Evolutionary conservation across 768 basidiomycete genomes (phyloP), one percentile per base, ranked within the genome.

Genomic region (Boletus pseudopeckii): DNA sequence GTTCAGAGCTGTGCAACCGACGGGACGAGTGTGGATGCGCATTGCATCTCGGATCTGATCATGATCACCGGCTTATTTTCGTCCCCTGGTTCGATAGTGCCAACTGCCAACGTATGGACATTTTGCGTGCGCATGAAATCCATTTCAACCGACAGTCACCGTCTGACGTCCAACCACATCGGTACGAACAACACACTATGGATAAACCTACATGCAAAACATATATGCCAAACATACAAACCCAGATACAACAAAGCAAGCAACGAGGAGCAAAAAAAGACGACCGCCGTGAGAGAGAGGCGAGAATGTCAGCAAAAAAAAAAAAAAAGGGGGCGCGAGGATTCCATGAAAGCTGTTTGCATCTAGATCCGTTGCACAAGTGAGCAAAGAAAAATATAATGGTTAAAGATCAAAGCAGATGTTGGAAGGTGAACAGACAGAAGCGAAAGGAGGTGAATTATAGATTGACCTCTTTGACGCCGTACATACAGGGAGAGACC

Each of bases 351-450:
- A 14, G 38, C 8, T 17, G 43, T 37, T 37, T 48, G 43, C 46
- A 48, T 62, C 61, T 55, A 62, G 28, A 55, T 60, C 57, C 61
- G 33, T 45, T 47, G 38, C 46, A 49, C 39, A 22, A 32, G 33
- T 40, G 34, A 32, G 30, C 13, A 3, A 22, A n/a, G 45, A 48
- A 43, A 28, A 34, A 46, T 22, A 61, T 36, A 13, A 14, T 22
- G 40, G 42, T n/a, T 33, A 37, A 38, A 11, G 47, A 52, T 50
- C 36, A 46, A 48, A 22, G 15, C 10, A n/a, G 10, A 30, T n/a
- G 15, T 18, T 40, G n/a, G 39, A 10, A 26, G 22, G 6, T 43
- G 8, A 41, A 38, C 48, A 18, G 13, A 32, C 17, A 18, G 15
- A 10, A 11, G 11, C 6, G 22, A n/a, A 38, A 39, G 22, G 13